Base-by-base conservation (phyloP, 306 rosid species). In the Citrullus colocynthis region DNA sequence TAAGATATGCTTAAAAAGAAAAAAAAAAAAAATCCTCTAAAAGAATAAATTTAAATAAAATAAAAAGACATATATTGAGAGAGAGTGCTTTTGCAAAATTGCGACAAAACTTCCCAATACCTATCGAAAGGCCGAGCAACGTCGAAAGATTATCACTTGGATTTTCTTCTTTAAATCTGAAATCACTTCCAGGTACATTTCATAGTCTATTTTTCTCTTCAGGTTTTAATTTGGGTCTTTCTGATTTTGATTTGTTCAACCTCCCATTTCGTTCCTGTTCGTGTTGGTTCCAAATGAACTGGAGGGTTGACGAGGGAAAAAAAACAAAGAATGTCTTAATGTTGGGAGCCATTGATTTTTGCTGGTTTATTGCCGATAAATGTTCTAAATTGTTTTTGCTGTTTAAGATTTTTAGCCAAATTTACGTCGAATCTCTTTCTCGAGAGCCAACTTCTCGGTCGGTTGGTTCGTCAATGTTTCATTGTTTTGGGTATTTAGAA, bases 221-320 rank as follows among this genome's bases (percentile, higher is more conserved):
- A 18, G n/a, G 56, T 75, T 75, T 39, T 6, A 54, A 44, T 69
- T 58, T 59, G 3, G 78, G 57, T 49, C 45, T n/a, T 74, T 52
- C 24, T 12, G 84, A 58, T 82, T 78, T 55, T 59, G 41, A 49
- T 39, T 67, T 81, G 65, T 8, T 60, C 5, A 36, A 49, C 66
- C 13, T 30, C 41, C 60, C 56, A 24, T 28, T 16, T 49, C 77
- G 44, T 48, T 28, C 17, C 60, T 48, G 41, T 28, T 71, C 0
- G 39, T 49, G 41, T 14, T 71, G 58, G 24, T 30, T 48, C 9
- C 54, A 1, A 42, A 20, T 42, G 18, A 67, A n/a, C 54, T 66
- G 73, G 51, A 39, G 34, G n/a, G 57, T 42, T 18, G 51, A 28
- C 30, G 6, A n/a, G 54, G 74, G 54, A 67, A 41, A 30, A 51